These are phyloP conservation scores for Cutaneotrichosporon sp. DNA, from an alignment of 1,284 basidiomycete species.

Conservation along the genomic window DNA sequence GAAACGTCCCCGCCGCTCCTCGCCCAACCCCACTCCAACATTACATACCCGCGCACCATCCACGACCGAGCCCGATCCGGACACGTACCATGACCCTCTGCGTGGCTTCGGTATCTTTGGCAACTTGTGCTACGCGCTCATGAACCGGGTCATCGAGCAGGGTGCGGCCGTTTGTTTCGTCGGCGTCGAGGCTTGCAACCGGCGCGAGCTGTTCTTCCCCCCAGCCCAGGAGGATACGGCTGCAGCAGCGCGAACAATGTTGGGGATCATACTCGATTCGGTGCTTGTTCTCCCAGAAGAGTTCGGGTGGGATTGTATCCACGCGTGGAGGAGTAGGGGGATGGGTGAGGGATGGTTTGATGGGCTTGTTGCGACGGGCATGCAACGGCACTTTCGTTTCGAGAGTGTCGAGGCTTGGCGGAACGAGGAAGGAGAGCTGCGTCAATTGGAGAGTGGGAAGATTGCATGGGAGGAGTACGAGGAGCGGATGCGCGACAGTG, in stretches of 20 bases:
- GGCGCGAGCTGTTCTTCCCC: neutral
- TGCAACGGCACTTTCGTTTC: neutral
- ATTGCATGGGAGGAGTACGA: constrained; percentile 5
- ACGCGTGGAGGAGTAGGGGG: neutral
- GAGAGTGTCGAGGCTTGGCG: constrained; percentile 1
- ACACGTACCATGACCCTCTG: constrained; percentile 1
- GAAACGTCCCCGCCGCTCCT: neutral
- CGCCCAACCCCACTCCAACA: neutral
- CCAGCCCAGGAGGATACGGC: neutral
- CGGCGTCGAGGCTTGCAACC: neutral
- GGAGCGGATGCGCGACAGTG: neutral
- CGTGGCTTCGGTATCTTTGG: neutral
- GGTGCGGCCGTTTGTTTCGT: constrained; percentile 1
- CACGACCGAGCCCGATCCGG: neutral
- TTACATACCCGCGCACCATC: neutral
- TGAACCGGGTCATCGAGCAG: constrained; percentile 4
- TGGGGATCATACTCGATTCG: neutral
- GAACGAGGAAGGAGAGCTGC: neutral
- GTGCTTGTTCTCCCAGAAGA: constrained; percentile 3
- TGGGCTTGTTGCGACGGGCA: neutral
- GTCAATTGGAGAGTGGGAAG: neutral
- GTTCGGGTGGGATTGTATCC: constrained; percentile 8
- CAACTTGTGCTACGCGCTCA: constrained; percentile 7
- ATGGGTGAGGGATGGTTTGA: neutral
- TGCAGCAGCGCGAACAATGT: neutral